Percentiles rank a stretch among this genome's conserved stretches.
These are phyloP conservation scores for Xylona heveae DNA, from an alignment of 495 filamentous ascomycete genomes.

Conservation along the genomic window DNA sequence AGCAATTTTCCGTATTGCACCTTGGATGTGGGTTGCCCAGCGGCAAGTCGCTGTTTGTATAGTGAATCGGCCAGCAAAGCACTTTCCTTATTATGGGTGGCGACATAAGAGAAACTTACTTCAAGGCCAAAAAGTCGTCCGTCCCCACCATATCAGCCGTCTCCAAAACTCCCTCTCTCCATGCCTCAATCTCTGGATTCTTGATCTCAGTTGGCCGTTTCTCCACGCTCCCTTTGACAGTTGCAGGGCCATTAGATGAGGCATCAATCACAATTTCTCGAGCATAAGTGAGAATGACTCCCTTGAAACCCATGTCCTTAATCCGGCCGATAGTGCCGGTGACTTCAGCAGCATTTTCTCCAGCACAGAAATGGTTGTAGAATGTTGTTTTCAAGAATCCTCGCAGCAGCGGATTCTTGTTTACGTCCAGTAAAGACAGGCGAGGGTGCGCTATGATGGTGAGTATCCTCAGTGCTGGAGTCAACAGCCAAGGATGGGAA, in stretches of 20 bases:
- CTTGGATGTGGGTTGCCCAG: no score
- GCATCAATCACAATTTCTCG: conserved; percentile 45
- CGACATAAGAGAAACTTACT: conserved; percentile 27
- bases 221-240: conserved; percentile 12
- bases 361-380: conserved; percentile 72
- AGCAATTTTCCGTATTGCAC: no score
- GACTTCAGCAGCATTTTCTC: conserved; percentile 43
- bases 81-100: conserved; percentile 7
- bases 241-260: no score
- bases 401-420: conserved; percentile 15
- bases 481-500: conserved; percentile 1
- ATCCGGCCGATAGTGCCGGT: conserved; percentile 31
- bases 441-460: not conserved
- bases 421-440: conserved; percentile 8
- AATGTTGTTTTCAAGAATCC: conserved; percentile 52
- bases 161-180: conserved; percentile 52
- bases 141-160: conserved; percentile 52
- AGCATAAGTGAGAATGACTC: conserved; percentile 61
- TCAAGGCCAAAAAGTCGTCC: conserved; percentile 75
- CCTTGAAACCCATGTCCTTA: conserved; percentile 45
- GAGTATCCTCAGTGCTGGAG: not conserved
- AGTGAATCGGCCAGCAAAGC: conserved; percentile 4
- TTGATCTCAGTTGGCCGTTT: conserved; percentile 13
- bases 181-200: conserved; percentile 41
- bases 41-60: conserved; percentile 1